Base-by-base conservation (phyloP, 768 basidiomycete species). In the Vararia minispora region DNA sequence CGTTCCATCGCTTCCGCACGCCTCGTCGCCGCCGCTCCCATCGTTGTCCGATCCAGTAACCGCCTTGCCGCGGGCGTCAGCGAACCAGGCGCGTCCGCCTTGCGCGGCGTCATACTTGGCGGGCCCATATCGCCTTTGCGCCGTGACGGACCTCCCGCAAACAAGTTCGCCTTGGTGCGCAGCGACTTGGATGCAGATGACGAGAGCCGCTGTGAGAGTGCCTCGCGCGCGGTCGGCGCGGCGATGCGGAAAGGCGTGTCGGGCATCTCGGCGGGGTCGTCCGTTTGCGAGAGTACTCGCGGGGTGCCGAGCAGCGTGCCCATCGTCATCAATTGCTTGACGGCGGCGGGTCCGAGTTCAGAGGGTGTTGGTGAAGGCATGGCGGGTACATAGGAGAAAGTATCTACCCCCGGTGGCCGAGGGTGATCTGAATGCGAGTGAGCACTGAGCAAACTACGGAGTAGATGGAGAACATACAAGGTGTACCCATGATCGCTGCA, bases 261-360 rank as follows among this genome's bases (percentile, higher is more conserved):
- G 5, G 72, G 65, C 7, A 46, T 40, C 39, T 70, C 69, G 2
- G 61, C 55, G 4, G 69, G 62, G 47, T 82, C 72, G 25, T 77
- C 71, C 8, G 69, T 61, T 49, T 71, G 65, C 9, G 77, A 76
- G 46, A 98, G 71, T 4, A 95, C 71, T 37, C 94, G 79, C 3
- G 95, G 95, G 7, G 95, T 98, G 12, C 86, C 81, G 46, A 80
- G 76, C 17, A 98, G 67, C 10, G 89, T 91, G 2, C 95, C 95
- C 90, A 89, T 92, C 10, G 95, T 99, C 83, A 98, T 90, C 12
- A 99, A 72, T 48, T 97, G 81, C 52, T 90, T 89, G 36, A 98
- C 69, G 1, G 87, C 84, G 4, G 68, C 63, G 2, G 90, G 75
- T 1, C 86, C 87, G 32, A 97, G 71, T 51, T 86, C 68, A 5